Base-by-base conservation (phyloP, 352 stramenopile genomes). In the Globisporangium ultimum region DNA sequence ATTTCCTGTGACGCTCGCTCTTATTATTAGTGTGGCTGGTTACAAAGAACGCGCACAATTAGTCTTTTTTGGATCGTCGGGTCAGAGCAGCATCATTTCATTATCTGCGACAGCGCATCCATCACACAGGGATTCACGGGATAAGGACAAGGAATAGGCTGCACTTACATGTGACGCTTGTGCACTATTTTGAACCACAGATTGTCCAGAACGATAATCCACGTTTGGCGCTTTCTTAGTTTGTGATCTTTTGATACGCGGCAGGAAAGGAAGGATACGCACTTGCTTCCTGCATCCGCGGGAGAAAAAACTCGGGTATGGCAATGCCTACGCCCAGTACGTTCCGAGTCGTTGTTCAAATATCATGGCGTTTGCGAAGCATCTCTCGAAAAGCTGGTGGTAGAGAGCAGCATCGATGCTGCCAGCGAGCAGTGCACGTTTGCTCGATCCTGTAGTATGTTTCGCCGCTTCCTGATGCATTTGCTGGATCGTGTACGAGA, bases 371-470 rank as follows among this genome's bases (percentile, higher is more conserved):
- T 65, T 65, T 20, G 11, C 13, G 20, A 50, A 20, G 36, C 59
- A 58, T 15, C 40, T 41, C 40, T 56, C 52, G 5, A 65, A 15
- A n/a, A 65, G 40, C 5, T 46, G 36, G n/a, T 49, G 24, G 17
- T 63, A 63, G 1, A 63, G 49, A 5, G 34, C 58, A 21, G 40
- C 4, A 32, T 65, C 53, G n/a, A 65, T 38, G 18, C 59, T 54
- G 6, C 47, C 47, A 1, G 24, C n/a, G n/a, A 7, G n/a, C 7
- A 38, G 2, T 8, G 54, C 18, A 13, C 46, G 11, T 20, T 51
- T 34, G 10, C n/a, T 15, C 9, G 18, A 17, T 51, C 17, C 22
- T 3, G 38, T 12, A 13, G 9, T 51, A 13, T 20, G 46, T 51
- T 22, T 51, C 11, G 46, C 6, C 12, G 22, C 46, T 51, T 22